Conservation (phyloP, 768 basidiomycete genomes). For the Lentinus brumalis region DNA sequence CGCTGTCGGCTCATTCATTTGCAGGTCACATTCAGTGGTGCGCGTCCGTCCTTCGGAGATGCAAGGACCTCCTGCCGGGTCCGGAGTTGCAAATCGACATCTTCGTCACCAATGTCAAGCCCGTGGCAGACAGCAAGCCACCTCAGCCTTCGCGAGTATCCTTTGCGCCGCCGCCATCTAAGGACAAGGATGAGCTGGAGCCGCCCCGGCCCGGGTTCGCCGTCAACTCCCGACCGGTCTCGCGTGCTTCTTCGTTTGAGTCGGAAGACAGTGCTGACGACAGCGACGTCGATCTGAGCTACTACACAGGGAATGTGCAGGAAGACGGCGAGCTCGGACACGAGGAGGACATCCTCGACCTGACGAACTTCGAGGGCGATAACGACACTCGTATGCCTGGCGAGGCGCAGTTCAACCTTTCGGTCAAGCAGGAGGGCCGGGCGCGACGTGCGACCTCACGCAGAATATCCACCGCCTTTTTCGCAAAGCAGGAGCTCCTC, state of each 20-base stretch:
- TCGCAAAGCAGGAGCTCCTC: conserved; percentile 17
- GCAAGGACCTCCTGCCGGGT: conserved; percentile 53
- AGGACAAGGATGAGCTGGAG: conserved; percentile 27
- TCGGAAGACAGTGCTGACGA: conserved; percentile 38
- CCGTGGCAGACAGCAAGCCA: neutral
- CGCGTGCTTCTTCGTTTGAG: conserved; percentile 18
- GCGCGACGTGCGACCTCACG: conserved; percentile 52
- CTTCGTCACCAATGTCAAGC: conserved; percentile 66
- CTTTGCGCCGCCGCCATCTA: conserved; percentile 1
- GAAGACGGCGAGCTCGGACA: conserved; percentile 41
- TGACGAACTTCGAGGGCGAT: conserved; percentile 82
- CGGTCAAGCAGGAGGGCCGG: conserved; percentile 62
- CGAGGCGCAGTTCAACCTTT: conserved; percentile 53
- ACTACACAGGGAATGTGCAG: conserved; percentile 41
- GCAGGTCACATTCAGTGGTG: conserved; percentile 79
- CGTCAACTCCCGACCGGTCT: conserved; percentile 14
- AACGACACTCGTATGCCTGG: conserved; percentile 58
- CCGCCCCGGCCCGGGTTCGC: conserved; percentile 36
- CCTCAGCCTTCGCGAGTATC: neutral
- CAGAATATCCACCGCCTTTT: conserved; percentile 23
- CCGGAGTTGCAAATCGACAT: conserved; percentile 64
- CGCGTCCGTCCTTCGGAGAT: conserved; percentile 63
- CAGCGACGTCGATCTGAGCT: conserved; percentile 44
- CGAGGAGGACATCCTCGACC: conserved; percentile 57
- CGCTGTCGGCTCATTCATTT: neutral